phyloP scores from a whole-genome alignment of 192 early-diverging fungal species.

The Powellomyces hirtus region DNA sequence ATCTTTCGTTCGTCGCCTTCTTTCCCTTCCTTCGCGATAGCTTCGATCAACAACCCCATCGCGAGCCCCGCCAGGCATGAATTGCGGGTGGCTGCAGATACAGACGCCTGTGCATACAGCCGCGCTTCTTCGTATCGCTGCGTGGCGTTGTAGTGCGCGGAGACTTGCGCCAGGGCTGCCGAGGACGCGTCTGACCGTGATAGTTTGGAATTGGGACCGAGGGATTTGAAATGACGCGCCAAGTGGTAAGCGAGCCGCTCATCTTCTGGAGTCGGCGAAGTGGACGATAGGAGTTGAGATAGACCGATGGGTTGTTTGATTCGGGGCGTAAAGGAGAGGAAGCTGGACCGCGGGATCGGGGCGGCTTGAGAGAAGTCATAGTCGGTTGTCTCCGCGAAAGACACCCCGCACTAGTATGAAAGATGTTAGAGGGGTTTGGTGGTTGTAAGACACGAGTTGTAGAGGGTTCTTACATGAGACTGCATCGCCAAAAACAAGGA shows the following conservation, averaged over 20 bases:
- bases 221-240: constrained; percentile 47
- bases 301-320: constrained; percentile 40
- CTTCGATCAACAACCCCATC: constrained; percentile 38
- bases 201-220: constrained; percentile 47
- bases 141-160: constrained; percentile 46
- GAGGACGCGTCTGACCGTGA: constrained; percentile 30
- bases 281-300: constrained; percentile 17
- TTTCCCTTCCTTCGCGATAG: neutral
- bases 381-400: constrained; percentile 43
- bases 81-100: constrained; percentile 37
- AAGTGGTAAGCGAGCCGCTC: constrained; percentile 47
- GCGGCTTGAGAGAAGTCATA: constrained; percentile 39
- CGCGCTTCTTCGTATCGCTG: constrained; percentile 47
- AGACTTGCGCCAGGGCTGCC: constrained; percentile 30
- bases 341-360: constrained; percentile 30
- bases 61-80: constrained; percentile 36
- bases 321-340: constrained; percentile 33
- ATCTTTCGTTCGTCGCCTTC: constrained; percentile 11
- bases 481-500: constrained; percentile 54
- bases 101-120: constrained; percentile 46
- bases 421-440: neutral
- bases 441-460: neutral
- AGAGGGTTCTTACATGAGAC: constrained; percentile 39
- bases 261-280: constrained; percentile 28
- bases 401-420: constrained; percentile 43